Percentiles rank a stretch among this genome's conserved stretches.
phyloP scores from a whole-genome alignment of 306 rosid species.

The Trifolium subterraneum region DNA sequence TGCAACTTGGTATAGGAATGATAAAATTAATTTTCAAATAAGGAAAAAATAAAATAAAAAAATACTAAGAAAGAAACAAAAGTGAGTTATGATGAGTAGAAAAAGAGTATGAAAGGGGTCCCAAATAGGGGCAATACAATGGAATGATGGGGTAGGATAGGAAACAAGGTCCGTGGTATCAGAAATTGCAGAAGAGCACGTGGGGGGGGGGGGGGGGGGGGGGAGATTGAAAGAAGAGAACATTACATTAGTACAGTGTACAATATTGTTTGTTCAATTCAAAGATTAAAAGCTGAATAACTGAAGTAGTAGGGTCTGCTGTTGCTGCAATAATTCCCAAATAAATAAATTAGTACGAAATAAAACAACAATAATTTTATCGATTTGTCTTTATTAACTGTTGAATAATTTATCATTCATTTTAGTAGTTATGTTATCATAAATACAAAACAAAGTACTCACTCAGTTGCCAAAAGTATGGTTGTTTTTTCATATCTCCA shows the following conservation, averaged over 20 bases:
- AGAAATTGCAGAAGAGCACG: slow-evolving; percentile 42
- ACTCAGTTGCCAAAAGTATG: no score
- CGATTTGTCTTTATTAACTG: no score
- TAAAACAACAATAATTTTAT: no score
- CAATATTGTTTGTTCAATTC: neutral
- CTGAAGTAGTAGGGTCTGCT: slow-evolving; percentile 35
- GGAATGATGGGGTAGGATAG: neutral
- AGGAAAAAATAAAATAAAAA: neutral
- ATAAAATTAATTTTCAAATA: neutral
- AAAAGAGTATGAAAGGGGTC: neutral
- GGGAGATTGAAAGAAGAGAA: slow-evolving; percentile 34
- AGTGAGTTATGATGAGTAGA: neutral
- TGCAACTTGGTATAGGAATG: slow-evolving; percentile 2
- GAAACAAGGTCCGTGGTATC: neutral
- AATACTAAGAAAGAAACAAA: slow-evolving; percentile 7
- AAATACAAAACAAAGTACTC: no score
- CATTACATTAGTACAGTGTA: slow-evolving; percentile 12
- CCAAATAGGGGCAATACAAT: no score
- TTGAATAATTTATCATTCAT: no score
- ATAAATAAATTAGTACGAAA: neutral
- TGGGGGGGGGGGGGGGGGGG: slow-evolving; percentile 45
- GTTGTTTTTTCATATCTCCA: no score
- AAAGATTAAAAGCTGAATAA: slow-evolving; percentile 18
- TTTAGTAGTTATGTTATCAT: no score
- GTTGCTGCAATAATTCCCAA: slow-evolving; percentile 35